phyloP scores from a whole-genome alignment of 2,329 filamentous ascomycete genomes.

The Pseudocercospora pini-densiflorae region DNA sequence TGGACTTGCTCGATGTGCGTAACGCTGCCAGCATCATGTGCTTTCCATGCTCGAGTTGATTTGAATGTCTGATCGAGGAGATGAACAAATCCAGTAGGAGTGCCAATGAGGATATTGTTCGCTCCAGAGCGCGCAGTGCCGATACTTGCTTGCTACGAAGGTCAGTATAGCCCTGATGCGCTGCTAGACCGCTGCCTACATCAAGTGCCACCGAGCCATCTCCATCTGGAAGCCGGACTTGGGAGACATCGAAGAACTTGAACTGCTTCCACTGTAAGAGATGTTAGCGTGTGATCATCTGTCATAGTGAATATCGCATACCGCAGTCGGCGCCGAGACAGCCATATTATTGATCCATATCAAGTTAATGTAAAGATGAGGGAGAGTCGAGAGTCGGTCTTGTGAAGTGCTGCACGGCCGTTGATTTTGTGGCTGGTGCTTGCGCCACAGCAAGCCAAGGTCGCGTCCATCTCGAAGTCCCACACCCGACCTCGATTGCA shows the following conservation, averaged over 20 bases:
- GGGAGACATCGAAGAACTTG: constrained; percentile 97
- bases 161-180: constrained; percentile 23
- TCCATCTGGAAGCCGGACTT: constrained; percentile 77
- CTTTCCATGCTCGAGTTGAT: constrained; percentile 82
- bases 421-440: constrained; percentile 1
- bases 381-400: neutral
- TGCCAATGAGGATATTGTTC: constrained; percentile 87
- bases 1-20: constrained; percentile 92
- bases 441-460: neutral
- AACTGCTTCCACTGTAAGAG: constrained; percentile 89
- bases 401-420: neutral
- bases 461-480: constrained; percentile 12
- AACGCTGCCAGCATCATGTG: constrained; percentile 78
- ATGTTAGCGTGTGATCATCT: neutral
- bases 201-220: constrained; percentile 63
- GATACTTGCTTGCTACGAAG: constrained; percentile 64
- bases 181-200: constrained; percentile 22
- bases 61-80: constrained; percentile 89
- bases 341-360: constrained; percentile 33
- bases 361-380: constrained; percentile 10
- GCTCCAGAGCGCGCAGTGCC: constrained; percentile 85
- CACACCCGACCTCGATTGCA: constrained; percentile 9
- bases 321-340: constrained; percentile 7
- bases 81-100: constrained; percentile 81
- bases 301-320: neutral